phyloP scores from a whole-genome alignment of 352 stramenopile genomes.

The Phytopythium aichiense region DNA sequence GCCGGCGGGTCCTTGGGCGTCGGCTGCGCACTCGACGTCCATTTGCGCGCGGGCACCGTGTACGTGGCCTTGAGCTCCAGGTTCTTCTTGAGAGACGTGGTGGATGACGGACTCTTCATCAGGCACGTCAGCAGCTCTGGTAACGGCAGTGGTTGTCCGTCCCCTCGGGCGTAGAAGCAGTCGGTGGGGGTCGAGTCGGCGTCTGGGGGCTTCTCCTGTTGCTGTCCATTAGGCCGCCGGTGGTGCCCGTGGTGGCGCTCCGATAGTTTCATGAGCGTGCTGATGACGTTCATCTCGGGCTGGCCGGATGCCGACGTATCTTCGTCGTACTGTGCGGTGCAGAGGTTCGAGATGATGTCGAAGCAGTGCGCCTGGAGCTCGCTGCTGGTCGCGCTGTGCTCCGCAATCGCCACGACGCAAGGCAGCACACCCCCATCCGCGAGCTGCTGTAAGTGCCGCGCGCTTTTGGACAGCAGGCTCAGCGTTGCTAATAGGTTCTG shows the following conservation, averaged over 20 bases:
- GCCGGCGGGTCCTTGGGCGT: slow-evolving; percentile 46
- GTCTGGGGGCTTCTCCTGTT: neutral
- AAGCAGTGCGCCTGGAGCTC: slow-evolving; percentile 58
- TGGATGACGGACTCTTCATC: slow-evolving; percentile 43
- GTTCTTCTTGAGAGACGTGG: slow-evolving; percentile 57
- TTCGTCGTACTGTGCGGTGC: slow-evolving; percentile 52
- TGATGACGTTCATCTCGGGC: slow-evolving; percentile 66
- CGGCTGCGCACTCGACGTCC: slow-evolving; percentile 33
- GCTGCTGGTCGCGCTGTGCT: slow-evolving; percentile 14
- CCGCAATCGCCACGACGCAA: slow-evolving; percentile 45
- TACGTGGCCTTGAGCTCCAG: slow-evolving; percentile 63
- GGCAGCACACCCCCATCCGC: slow-evolving; percentile 52
- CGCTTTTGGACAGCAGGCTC: slow-evolving; percentile 42
- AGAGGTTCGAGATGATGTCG: slow-evolving; percentile 71
- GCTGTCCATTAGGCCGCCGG: neutral
- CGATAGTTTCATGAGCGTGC: slow-evolving; percentile 63
- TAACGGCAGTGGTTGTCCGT: slow-evolving; percentile 20
- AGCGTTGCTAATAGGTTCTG: slow-evolving; percentile 53
- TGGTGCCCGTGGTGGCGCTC: slow-evolving; percentile 30
- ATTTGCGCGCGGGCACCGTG: slow-evolving; percentile 57
- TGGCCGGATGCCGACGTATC: slow-evolving; percentile 16
- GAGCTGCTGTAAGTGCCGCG: slow-evolving; percentile 29
- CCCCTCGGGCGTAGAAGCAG: slow-evolving; percentile 46
- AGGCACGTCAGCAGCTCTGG: slow-evolving; percentile 55
- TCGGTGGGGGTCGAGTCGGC: slow-evolving; percentile 9